These are phyloP conservation scores for Pythium graminicola DNA, from an alignment of 352 stramenopile genomes.

Conservation along the genomic window DNA sequence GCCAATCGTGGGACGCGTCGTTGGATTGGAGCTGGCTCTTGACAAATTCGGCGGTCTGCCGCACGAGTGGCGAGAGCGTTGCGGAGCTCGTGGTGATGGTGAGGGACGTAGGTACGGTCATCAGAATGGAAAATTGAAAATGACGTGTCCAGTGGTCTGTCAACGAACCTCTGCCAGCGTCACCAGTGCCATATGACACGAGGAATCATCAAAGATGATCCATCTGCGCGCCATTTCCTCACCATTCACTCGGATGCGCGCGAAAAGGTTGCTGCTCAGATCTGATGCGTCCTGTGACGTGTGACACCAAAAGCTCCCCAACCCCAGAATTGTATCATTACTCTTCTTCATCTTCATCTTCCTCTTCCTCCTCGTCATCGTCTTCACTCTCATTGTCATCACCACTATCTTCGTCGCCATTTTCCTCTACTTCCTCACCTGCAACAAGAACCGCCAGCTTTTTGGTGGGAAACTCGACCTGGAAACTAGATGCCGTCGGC, in stretches of 20 bases:
- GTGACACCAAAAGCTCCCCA: background rate
- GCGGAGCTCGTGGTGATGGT: slow-evolving; percentile 9
- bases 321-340: background rate
- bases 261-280: slow-evolving; percentile 8
- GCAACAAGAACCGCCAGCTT: slow-evolving; percentile 20
- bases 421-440: slow-evolving; percentile 25
- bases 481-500: slow-evolving; percentile 23
- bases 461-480: slow-evolving; percentile 19
- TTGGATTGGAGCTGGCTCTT: slow-evolving; percentile 61
- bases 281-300: slow-evolving; percentile 14
- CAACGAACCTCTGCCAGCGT: no score
- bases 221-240: background rate
- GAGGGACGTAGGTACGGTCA: slow-evolving; percentile 23
- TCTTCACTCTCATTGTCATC: slow-evolving; percentile 15
- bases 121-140: no score
- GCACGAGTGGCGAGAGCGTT: slow-evolving; percentile 41
- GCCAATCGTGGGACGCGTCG: slow-evolving; percentile 83
- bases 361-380: slow-evolving; percentile 19
- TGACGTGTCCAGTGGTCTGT: no score
- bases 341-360: slow-evolving; percentile 12
- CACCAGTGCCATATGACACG: background rate
- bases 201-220: background rate
- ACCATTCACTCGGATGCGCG: slow-evolving; percentile 1
- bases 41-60: slow-evolving; percentile 68
- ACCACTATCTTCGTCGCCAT: slow-evolving; percentile 19